Conservation (phyloP, 345 rosid species). For the Euphorbia pulcherrima region DNA sequence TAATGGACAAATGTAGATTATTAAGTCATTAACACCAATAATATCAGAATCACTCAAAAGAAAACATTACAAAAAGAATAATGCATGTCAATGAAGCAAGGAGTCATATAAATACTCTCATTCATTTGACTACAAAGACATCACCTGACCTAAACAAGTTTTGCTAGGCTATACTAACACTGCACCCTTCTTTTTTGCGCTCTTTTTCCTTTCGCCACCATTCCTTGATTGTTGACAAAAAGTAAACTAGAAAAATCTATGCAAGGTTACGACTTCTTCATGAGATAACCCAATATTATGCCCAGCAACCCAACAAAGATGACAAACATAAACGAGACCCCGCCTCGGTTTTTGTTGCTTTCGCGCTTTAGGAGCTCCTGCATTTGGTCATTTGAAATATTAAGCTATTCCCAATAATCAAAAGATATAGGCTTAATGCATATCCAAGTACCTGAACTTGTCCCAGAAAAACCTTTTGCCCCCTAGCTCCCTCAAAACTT, state of each 20-base stretch:
- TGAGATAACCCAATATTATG: slow-evolving; percentile 53
- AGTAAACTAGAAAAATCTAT: slow-evolving; percentile 17
- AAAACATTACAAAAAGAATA: slow-evolving; percentile 43
- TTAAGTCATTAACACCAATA: slow-evolving; percentile 34
- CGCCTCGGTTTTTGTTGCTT: slow-evolving; percentile 42
- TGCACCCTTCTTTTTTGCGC: slow-evolving; percentile 16
- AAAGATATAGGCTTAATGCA: too few relatives aligned
- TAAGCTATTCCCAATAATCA: slow-evolving; percentile 9
- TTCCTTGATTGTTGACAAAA: slow-evolving; percentile 29
- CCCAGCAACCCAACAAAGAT: slow-evolving; percentile 55
- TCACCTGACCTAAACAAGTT: slow-evolving; percentile 26
- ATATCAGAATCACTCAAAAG: slow-evolving; percentile 17
- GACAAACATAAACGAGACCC: slow-evolving; percentile 49
- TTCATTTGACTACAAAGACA: slow-evolving; percentile 21
- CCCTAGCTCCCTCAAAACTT: too few relatives aligned
- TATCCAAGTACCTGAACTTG: too few relatives aligned
- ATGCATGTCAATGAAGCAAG: slow-evolving; percentile 21
- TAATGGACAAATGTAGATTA: slow-evolving; percentile 13
- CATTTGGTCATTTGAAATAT: slow-evolving; percentile 5
- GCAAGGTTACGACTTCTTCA: slow-evolving; percentile 47
- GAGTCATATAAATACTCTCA: too few relatives aligned
- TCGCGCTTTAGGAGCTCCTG: slow-evolving; percentile 54
- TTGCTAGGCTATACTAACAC: slow-evolving; percentile 30
- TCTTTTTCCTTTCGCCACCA: slow-evolving; percentile 32
- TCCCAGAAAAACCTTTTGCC: too few relatives aligned